phyloP scores from a whole-genome alignment of 306 rosid genomes.

The Medicago truncatula region MtrunA17r5.0-ANR NC_053042.1:55474501-55475000 shows the following conservation, averaged over 20 bases:
- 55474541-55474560: constrained; percentile 49
- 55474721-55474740: neutral
- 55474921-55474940: constrained; percentile 34
- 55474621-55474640: constrained; percentile 14
- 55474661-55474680: constrained; percentile 1
- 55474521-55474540: constrained; percentile 23
- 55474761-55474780: neutral
- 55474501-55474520: constrained; percentile 16
- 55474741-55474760: constrained; percentile 24
- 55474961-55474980: no score
- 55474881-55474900: constrained; percentile 37
- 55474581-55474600: constrained; percentile 44
- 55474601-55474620: constrained; percentile 28
- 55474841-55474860: no score
- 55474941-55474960: constrained; percentile 15
- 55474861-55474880: no score
- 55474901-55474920: constrained; percentile 33
- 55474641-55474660: constrained; percentile 30
- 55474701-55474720: constrained; percentile 23
- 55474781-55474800: constrained; percentile 7
- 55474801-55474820: constrained; percentile 38
- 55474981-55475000: no score
- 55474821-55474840: neutral
- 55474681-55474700: neutral
- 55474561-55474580: constrained; percentile 56